These are phyloP conservation scores for Crotalaria pallida DNA, from an alignment of 306 rosid genomes.

Conservation along the genomic window DNA sequence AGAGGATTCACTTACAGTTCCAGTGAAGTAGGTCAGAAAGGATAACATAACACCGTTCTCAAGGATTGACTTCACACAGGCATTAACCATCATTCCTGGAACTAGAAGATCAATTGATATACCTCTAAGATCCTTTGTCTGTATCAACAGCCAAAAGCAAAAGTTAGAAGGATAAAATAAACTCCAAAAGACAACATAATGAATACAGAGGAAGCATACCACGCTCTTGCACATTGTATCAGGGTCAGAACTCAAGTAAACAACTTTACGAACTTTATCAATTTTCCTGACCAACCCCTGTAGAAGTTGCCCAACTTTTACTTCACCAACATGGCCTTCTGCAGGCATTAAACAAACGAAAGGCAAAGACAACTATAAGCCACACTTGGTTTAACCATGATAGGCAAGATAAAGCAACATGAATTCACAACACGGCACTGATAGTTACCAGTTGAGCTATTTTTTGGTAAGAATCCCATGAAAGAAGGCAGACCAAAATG, in stretches of 20 bases:
- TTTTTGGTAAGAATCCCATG: slow-evolving; percentile 72
- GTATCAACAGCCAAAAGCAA: slow-evolving; percentile 22
- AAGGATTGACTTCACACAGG: slow-evolving; percentile 72
- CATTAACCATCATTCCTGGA: slow-evolving; percentile 94
- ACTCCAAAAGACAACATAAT: not conserved
- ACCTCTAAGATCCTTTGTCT: slow-evolving; percentile 88
- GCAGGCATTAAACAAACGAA: slow-evolving; percentile 21
- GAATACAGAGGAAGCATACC: slow-evolving; percentile 41
- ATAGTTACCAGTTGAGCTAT: slow-evolving; percentile 41
- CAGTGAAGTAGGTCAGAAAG: slow-evolving; percentile 86
- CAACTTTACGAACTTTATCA: slow-evolving; percentile 76
- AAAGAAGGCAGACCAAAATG: slow-evolving; percentile 85
- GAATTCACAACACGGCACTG: not conserved
- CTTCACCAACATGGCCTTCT: slow-evolving; percentile 35
- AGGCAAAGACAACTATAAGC: not conserved
- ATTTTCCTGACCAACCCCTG: slow-evolving; percentile 73
- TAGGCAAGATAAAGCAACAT: slow-evolving; percentile 10
- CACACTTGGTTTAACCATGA: not conserved
- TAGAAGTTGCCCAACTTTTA: slow-evolving; percentile 63
- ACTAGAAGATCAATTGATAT: slow-evolving; percentile 86
- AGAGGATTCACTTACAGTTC: slow-evolving; percentile 66
- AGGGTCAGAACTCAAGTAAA: slow-evolving; percentile 61
- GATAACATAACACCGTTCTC: slow-evolving; percentile 93
- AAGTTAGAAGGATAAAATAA: not conserved
- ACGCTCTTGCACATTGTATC: slow-evolving; percentile 66